A percentile compares a stretch with the other conserved stretches of the same genome.
These are phyloP conservation scores for Penicilliopsis zonata DNA, from an alignment of 495 filamentous ascomycete genomes.

Conservation along the genomic window DNA sequence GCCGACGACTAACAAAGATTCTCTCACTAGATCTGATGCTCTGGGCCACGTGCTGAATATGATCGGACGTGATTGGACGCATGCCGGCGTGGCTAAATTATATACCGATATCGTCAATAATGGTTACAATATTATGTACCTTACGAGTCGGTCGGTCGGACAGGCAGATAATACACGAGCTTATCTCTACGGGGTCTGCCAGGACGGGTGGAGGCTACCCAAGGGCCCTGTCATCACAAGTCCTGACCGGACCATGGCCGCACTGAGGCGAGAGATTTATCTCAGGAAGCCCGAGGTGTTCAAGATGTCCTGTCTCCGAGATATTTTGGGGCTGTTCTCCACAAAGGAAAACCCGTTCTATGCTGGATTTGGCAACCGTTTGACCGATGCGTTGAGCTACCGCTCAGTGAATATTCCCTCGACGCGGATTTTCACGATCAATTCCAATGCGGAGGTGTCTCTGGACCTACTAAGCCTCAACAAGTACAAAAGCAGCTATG, in stretches of 20 bases:
- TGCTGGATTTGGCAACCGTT: constrained; percentile 90
- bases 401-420: constrained; percentile 90
- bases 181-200: constrained; percentile 80
- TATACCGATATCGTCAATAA: constrained; percentile 94
- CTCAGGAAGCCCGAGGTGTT: constrained; percentile 95
- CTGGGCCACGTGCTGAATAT: constrained; percentile 95
- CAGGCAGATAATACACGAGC: constrained; percentile 85
- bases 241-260: constrained; percentile 93
- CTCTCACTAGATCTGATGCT: constrained; percentile 59
- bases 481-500: constrained; percentile 93
- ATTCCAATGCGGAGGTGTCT: constrained; percentile 94
- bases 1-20: background rate
- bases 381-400: constrained; percentile 95
- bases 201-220: constrained; percentile 78
- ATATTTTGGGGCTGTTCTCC: constrained; percentile 84
- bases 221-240: constrained; percentile 89
- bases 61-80: constrained; percentile 98
- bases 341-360: constrained; percentile 76
- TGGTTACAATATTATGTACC: constrained; percentile 97
- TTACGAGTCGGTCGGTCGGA: constrained; percentile 87
- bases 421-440: constrained; percentile 96
- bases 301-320: constrained; percentile 96
- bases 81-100: constrained; percentile 89
- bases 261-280: constrained; percentile 86
- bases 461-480: constrained; percentile 83